These are phyloP conservation scores for Gyromitra esculenta DNA, from an alignment of 2,329 filamentous ascomycete species.

Conservation along the genomic window DNA sequence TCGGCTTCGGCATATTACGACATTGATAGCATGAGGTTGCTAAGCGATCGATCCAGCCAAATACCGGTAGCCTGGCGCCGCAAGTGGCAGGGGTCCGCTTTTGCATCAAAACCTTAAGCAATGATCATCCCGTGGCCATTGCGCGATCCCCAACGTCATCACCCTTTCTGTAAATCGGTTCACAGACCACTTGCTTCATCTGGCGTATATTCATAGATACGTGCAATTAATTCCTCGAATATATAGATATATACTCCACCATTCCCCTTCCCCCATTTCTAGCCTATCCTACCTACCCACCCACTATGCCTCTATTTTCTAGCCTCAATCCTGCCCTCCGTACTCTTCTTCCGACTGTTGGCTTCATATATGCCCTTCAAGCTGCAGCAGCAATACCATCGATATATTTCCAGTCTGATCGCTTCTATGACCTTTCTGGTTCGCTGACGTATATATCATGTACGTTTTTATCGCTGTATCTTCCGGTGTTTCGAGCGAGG, in stretches of 20 bases:
- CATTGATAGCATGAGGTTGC: not conserved
- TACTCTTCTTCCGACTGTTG: conserved; percentile 30
- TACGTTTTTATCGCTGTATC: conserved; percentile 3
- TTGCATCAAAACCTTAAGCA: conserved; percentile 15
- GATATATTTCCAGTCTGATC: conserved; percentile 34
- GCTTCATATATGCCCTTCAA: conserved; percentile 32
- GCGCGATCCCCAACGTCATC: conserved; percentile 36
- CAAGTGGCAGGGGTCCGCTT: conserved; percentile 33
- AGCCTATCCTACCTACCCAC: conserved; percentile 1
- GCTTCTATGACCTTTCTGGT: conserved; percentile 40
- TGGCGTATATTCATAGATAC: not conserved
- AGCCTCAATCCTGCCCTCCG: conserved; percentile 33
- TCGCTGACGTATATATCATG: conserved; percentile 25
- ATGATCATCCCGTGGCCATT: conserved; percentile 32
- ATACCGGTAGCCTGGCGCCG: not conserved
- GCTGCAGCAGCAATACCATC: conserved; percentile 22
- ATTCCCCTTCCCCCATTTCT: not conserved
- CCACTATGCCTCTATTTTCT: conserved; percentile 41
- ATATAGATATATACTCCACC: not conserved
- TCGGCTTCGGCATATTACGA: not conserved
- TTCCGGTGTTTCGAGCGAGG: conserved; percentile 3
- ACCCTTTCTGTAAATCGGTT: conserved; percentile 20
- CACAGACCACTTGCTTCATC: not conserved
- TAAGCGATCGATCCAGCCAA: conserved; percentile 1
- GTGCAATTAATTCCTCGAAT: conserved; percentile 3